Evolutionary conservation across 208 protist species (phyloP).

Genomic region (Spongospora subterranea): DNA sequence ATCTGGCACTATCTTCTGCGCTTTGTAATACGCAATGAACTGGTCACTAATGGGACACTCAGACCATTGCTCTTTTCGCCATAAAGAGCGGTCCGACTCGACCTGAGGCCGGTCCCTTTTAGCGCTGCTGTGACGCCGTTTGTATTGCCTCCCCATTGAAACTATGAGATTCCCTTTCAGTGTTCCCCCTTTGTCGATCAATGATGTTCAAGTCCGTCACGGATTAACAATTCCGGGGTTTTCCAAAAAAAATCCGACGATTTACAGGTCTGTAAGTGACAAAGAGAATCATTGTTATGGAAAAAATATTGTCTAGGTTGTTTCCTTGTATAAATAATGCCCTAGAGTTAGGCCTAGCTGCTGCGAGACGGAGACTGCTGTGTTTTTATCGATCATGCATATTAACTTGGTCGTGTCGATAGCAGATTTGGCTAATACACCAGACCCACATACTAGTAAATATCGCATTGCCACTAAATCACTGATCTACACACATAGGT

Average conservation of each 20-base stretch:
- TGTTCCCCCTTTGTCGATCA: too few species aligned
- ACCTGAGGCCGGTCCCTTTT: too few species aligned
- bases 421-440: background rate
- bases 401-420: conserved; percentile 19
- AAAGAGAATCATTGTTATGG: too few species aligned
- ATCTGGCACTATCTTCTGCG: background rate
- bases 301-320: background rate
- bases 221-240: too few species aligned
- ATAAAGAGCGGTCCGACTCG: background rate
- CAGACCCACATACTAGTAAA: background rate
- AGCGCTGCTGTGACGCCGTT: too few species aligned
- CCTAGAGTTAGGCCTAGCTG: background rate
- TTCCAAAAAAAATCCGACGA: too few species aligned
- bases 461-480: background rate
- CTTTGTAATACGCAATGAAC: conserved; percentile 39
- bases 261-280: too few species aligned
- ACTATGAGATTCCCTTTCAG: too few species aligned
- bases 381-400: background rate
- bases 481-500: background rate
- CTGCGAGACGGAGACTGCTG: background rate
- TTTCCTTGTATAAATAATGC: background rate
- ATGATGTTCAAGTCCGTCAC: too few species aligned
- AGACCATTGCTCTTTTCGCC: background rate
- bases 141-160: too few species aligned
- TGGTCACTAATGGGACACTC: conserved; percentile 7